These are phyloP conservation scores for Monosporozyma aerobia DNA, from an alignment of 805 yeast species.

Conservation along the genomic window DNA sequence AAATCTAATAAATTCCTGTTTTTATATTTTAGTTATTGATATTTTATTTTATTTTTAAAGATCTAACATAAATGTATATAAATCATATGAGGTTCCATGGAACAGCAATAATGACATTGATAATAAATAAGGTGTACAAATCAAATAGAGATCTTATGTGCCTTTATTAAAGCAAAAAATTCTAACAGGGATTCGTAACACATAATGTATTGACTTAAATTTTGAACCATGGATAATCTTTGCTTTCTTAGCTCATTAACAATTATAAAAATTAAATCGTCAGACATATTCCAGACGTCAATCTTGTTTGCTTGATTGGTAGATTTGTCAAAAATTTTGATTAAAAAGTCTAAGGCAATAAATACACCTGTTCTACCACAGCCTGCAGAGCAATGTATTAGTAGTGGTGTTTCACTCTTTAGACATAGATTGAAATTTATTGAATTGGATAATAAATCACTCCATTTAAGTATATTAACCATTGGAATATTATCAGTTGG, in stretches of 20 bases:
- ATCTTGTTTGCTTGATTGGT: slow-evolving; percentile 27
- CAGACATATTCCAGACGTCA: slow-evolving; percentile 34
- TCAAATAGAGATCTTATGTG: neutral
- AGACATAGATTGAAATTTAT: neutral
- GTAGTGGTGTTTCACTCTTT: slow-evolving; percentile 34
- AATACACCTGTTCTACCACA: slow-evolving; percentile 93
- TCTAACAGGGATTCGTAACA: slow-evolving; percentile 51
- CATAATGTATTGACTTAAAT: slow-evolving; percentile 56
- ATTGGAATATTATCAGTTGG: neutral
- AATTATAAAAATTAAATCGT: slow-evolving; percentile 50
- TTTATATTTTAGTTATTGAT: too few relatives aligned
- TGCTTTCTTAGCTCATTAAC: slow-evolving; percentile 59
- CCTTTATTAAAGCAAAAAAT: slow-evolving; percentile 20
- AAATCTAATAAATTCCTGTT: too few relatives aligned
- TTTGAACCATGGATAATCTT: slow-evolving; percentile 72
- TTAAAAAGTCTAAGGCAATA: slow-evolving; percentile 51
- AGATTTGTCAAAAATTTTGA: slow-evolving; percentile 30
- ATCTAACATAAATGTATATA: neutral
- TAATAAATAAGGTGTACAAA: neutral
- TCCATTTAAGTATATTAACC: neutral
- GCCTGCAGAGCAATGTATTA: slow-evolving; percentile 94
- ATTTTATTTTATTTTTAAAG: too few relatives aligned
- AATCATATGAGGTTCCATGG: neutral
- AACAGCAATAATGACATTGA: too few relatives aligned
- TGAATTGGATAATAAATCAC: neutral